Base-by-base conservation (phyloP, 805 yeast species). In the Metschnikowia matae region DNA sequence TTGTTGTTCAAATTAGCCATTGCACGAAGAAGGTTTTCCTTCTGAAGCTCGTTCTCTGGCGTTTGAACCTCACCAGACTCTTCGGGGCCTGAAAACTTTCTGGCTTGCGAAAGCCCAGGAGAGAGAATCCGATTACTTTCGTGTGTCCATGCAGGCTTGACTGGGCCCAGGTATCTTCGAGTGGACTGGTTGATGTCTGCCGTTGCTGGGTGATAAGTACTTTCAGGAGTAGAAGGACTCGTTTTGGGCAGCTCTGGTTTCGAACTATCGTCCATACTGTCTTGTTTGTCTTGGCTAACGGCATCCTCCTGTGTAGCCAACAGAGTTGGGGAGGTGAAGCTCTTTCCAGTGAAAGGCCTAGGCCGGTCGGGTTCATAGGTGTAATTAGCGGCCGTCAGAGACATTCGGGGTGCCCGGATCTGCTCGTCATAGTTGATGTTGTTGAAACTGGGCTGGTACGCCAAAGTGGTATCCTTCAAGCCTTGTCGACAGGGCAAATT, bases 391-490 rank as follows among this genome's bases (percentile, higher is more conserved):
- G 59, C 62, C 47, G 61, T 58, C 54, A 55, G 69, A n/a, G 74
- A 68, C 79, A 78, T 75, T 45, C 82, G 61, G 10, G 83, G 83
- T 34, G 82, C 81, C 50, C 83, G 62, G 44, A 79, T 80, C 56
- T 78, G 79, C 52, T 79, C 81, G 55, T 79, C 80, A 54, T 78
- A 79, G 59, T 79, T 73, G 52, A 73, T 55, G 45, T 57, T 55
- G 42, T 57, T 57, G 40, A 51, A 49, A 17, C 45, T 49, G 29
- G 60, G 60, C 49, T 44, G 56, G 39, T 48, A 46, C 15, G 29
- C 45, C 21, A 20, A 13, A 7, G 15, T 15, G 17, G 48, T 23
- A 6, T 44, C 40, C 29, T 35, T 34, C 26, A 17, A 35, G 13
- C 32, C 35, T 15, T 45, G 52, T 6, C 34, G 26, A 14, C 37